Conservation (phyloP, 768 basidiomycete genomes). For the Macrolepiota albuminosa region DNA sequence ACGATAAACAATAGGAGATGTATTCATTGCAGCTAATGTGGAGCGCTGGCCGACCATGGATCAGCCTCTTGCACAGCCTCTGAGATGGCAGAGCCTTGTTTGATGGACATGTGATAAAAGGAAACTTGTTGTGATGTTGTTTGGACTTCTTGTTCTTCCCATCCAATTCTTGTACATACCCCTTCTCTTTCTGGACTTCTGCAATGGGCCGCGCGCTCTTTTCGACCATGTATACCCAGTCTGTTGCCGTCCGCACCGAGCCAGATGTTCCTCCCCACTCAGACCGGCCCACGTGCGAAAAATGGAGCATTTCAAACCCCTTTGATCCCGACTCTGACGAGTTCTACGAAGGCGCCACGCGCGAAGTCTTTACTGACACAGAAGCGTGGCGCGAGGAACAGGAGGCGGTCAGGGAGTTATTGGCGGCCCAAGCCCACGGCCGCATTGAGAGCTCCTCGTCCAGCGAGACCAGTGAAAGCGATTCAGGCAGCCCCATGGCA, state of each 20-base stretch:
- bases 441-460: conserved; percentile 31
- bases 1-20: no score
- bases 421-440: conserved; percentile 23
- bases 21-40: no score
- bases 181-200: conserved; percentile 10
- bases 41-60: no score
- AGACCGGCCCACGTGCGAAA: conserved; percentile 32
- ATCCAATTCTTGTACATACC: conserved; percentile 14
- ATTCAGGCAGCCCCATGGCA: conserved; percentile 46
- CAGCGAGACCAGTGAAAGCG: conserved; percentile 41
- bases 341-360: conserved; percentile 58
- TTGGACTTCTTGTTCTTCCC: neutral
- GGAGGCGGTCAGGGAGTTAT: conserved; percentile 19
- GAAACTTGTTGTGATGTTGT: conserved; percentile 15
- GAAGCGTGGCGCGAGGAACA: conserved; percentile 30
- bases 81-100: no score
- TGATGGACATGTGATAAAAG: conserved; percentile 12
- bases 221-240: conserved; percentile 36
- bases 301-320: conserved; percentile 60
- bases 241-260: conserved; percentile 40
- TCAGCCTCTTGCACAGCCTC: neutral
- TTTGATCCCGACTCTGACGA: conserved; percentile 84
- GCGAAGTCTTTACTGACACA: conserved; percentile 61
- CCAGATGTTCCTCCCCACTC: conserved; percentile 29
- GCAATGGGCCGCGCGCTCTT: conserved; percentile 60